Base-by-base conservation (phyloP, 2,329 filamentous ascomycete genomes). In the Exophiala oligosperma region DNA sequence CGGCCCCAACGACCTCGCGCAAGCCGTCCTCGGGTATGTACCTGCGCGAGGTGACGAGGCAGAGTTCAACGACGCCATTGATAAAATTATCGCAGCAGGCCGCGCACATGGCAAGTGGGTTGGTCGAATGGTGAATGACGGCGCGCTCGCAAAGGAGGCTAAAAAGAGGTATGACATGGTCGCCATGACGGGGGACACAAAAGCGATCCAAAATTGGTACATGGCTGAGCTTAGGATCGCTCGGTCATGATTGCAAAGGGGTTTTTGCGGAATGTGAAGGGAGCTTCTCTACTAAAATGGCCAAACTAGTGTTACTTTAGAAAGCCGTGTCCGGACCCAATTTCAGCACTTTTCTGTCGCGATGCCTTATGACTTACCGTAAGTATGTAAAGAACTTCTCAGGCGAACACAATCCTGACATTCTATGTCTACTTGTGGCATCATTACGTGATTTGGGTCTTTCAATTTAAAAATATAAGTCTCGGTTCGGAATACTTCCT, bases 51-150 rank as follows among this genome's bases (percentile, higher is more conserved):
- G 77, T 0, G 74, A 80, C 50, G 78, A 83, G 62, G 79, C 80
- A 0, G 81, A 85, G 59, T 78, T 90, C 59, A 74, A 82, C 32
- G 75, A 76, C 35, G 86, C 87, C 17, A 82, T 90, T 54, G 77
- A 77, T 47, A 82, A 78, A 60, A 78, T 87, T 48, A 74, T 85
- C 8, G 74, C 75, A 11, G 85, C 87, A 2, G 81, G 84, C 2
- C 76, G 79, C 52, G 80, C 78, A 60, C 80, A 86, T 9, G 86
- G 85, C 21, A 90, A 89, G 73, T 88, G 87, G 75, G 81, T 80
- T 4, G 87, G 83, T 0, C 73, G 78, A 1, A 73, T 82, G 72
- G 73, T 76, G 1, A 79, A 80, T 57, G 73, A 81, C 64, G 76
- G 77, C 48, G 66, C 67, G 2, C 59, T 66, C 50, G 73, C 74